Base-by-base conservation (phyloP, 2,329 filamentous ascomycete species). In the Aspergillus persii region DNA sequence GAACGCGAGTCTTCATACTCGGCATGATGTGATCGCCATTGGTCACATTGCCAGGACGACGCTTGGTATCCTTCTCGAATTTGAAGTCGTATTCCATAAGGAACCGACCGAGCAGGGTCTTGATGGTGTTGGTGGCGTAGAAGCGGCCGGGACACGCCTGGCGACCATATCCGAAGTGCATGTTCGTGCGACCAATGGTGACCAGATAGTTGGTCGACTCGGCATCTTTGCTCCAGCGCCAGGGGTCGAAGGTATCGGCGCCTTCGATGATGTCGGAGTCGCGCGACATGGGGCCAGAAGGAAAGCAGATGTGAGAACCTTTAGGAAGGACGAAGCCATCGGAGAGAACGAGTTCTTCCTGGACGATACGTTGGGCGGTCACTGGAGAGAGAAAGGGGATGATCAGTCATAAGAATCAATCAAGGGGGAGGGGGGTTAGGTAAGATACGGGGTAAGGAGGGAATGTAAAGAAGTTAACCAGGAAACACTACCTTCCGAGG, bases 11-110 rank as follows among this genome's bases (percentile, higher is more conserved):
- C 15, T 36, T 49, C 12, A 67, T 61, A 49, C 63, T 68, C 1
- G 70, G 68, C 44, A 73, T 60, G 26, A 71, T 69, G 51, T 71
- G 68, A 58, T 73, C 70, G 12, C 70, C 71, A 59, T 66, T 65
- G 8, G 57, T 48, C 15, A 69, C 39, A 56, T 73, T 72, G 11
- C 50, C 27, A 0, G 70, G 67, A 31, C 66, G 65, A 9, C 50
- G 56, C 29, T 61, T 49, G 26, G 57, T 56, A 4, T 57, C 51
- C 3, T 63, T 58, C 41, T 65, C 61, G n/a, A 70, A 68, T 50
- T 68, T 68, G 27, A 73, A 65, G 4, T 73, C 70, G 50, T 73
- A 73, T 6, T 71, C 69, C 29, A 66, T 55, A 9, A 71, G 58
- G 27, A 73, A 57, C 11, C 66, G 67, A 29, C 70, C 70, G 31